Evolutionary conservation across 2,329 filamentous ascomycete species (phyloP).

Genomic region (Gaeumannomyces sp.): DNA sequence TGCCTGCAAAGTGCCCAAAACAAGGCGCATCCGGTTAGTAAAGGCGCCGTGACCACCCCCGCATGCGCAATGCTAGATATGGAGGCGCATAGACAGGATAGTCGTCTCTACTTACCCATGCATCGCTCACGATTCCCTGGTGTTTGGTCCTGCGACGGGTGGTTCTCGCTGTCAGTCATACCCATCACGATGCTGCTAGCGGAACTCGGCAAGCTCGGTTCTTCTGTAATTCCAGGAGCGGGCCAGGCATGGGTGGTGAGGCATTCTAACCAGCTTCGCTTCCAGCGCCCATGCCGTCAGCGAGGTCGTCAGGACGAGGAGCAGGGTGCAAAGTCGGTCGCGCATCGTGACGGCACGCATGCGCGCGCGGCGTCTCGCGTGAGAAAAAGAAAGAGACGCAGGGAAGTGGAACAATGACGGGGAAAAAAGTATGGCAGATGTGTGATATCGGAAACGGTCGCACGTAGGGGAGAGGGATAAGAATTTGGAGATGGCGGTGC

Average conservation of each 20-base stretch:
- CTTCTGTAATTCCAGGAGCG: not conserved
- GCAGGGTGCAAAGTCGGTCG: conserved; percentile 43
- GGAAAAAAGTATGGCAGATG: not conserved
- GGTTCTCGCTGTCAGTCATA: not conserved
- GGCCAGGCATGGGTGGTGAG: conserved; percentile 1
- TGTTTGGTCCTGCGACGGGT: conserved; percentile 57
- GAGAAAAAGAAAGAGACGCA: too few species aligned
- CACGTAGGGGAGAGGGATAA: not conserved
- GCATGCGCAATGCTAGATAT: not conserved
- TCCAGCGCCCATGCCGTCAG: conserved; percentile 52
- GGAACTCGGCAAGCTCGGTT: not conserved
- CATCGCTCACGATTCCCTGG: conserved; percentile 77
- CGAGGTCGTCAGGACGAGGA: conserved; percentile 46
- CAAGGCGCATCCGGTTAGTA: conserved; percentile 10
- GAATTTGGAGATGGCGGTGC: too few species aligned
- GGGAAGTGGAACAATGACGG: not conserved
- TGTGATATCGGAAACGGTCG: too few species aligned
- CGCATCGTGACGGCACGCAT: conserved; percentile 40
- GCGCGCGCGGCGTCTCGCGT: not conserved
- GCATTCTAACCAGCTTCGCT: conserved; percentile 45
- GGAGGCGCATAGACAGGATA: conserved; percentile 9
- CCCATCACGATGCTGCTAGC: not conserved
- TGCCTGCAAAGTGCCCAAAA: conserved; percentile 50
- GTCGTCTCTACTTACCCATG: conserved; percentile 38
- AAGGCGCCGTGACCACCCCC: conserved; percentile 12